Evolutionary conservation across 73 alveolate genomes (phyloP), one percentile per base, ranked within the genome.

Genomic region (Urostyla sp.): DNA sequence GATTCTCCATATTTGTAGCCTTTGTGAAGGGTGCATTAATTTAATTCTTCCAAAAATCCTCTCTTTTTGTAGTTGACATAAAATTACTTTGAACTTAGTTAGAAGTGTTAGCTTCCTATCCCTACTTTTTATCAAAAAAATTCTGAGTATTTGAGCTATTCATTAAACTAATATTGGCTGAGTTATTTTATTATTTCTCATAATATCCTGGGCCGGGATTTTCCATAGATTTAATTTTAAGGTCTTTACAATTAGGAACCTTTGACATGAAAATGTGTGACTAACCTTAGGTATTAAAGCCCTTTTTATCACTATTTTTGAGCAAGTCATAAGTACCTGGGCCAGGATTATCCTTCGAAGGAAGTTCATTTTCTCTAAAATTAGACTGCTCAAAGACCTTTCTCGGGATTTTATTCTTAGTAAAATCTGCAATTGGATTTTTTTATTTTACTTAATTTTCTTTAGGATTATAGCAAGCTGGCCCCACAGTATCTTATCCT

Each of bases 401-500:
- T 46, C 92, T 54, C 1, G 72, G 51, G 10, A 55, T 52, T 30
- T 84, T 61, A 16, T 66, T 23, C 10, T 51, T 18, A 16, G 67
- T 7, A 43, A 84, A 84, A 44, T 84, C 92, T 26, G 84, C 48
- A 15, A 72, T 40, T 21, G 46, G 31, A 16, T 56, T 40, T 50
- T 44, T 73, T 18, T 28, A 59, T 57, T 84, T 84, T 0, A 75
- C 50, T 2, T 51, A 18, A 11, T 73, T 44, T 6, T 28, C 66
- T 8, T 58, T 45, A 13, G 85, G 92, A 40, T 84, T 84, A 46
- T 84, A 84, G 26, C 69, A 50, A 20, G 92, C 87, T 1, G 92
- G 92, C 24, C 92, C 92, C n/a, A 82, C 88, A n/a, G 72, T 84
- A 45, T 84, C 92, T 7, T 50, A 18, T 24, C 92, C 88, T 28